Evolutionary conservation across 345 rosid genomes (phyloP).

Genomic region (Excoecaria cochinchinensis): DNA sequence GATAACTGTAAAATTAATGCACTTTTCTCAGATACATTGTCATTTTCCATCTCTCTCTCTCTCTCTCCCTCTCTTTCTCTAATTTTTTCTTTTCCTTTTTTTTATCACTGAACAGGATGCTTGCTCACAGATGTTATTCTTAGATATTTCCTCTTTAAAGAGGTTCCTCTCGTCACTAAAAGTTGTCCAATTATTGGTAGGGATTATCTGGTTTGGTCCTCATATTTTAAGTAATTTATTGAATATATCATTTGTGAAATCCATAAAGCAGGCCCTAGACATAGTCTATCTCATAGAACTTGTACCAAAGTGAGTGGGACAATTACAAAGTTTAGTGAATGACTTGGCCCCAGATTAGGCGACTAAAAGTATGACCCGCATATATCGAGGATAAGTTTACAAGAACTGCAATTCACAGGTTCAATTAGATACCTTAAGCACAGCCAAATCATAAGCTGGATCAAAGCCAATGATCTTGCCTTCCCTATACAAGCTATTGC

Average conservation of each 20-base stretch:
- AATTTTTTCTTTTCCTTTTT: background rate
- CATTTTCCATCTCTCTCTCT: background rate
- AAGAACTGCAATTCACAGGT: background rate
- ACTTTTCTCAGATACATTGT: background rate
- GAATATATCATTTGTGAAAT: background rate
- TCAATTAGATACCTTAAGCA: conserved; percentile 53
- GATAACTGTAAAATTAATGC: background rate
- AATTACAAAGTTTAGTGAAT: background rate
- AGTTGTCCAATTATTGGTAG: background rate
- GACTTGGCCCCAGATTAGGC: background rate
- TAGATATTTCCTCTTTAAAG: background rate
- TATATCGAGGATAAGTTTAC: background rate
- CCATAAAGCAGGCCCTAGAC: background rate
- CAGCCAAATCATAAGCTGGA: conserved; percentile 80
- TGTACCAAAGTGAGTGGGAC: background rate
- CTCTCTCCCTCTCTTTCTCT: too few relatives aligned
- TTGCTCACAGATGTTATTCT: background rate
- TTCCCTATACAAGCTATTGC: conserved; percentile 59
- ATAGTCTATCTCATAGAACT: background rate
- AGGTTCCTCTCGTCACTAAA: background rate
- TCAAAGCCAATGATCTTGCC: conserved; percentile 72
- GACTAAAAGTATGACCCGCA: background rate
- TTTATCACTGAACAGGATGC: background rate
- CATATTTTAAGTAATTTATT: background rate
- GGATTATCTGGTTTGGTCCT: background rate